Evolutionary conservation across 1,284 basidiomycete species (phyloP), one percentile per base, ranked within the genome.

Genomic region (Ustilago crameri): DNA sequence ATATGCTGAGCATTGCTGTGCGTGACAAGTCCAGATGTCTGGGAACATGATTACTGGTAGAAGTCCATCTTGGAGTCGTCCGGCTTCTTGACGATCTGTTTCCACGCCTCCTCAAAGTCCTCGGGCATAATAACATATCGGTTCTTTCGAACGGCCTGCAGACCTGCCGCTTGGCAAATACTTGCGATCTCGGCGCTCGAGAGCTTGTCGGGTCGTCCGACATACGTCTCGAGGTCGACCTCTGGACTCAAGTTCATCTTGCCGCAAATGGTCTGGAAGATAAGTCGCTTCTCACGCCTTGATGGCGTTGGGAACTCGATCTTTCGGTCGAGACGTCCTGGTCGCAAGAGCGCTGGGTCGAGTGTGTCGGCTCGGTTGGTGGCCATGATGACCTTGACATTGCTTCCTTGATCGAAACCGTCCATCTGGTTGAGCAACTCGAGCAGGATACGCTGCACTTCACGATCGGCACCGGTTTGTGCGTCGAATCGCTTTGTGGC

Each of bases 401-500:
- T 98, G 83, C 93, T 95, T 7, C 92, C 93, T 85, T 99, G 96
- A 85, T 99, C 96, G 85, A 99, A 99, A 72, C 96, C 96, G 81
- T 99, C 96, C 96, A 99, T 99, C 84, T 99, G 96, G 84, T 97
- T 98, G 66, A 99, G 87, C 65, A 99, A 86, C 84, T 99, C 96
- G n/a, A 99, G 89, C 72, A 99, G 84, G 82, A 99, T 98, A 85
- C 96, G 93, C 85, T 99, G 96, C 18, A 99, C 96, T 86, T 99
- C 96, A 76, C 96, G 89, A 85, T 99, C 96, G 14, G 96, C 96
- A 81, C 96, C 96, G 1, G 96, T 98, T 84, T 99, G 96, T 3
- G 96, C 96, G 81, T 98, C 96, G 86, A 99, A 99, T 84, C 96
- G 94, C 85, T 98, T 99, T 38, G 96, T 98, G 4, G 96, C 96